phyloP scores from a whole-genome alignment of 768 basidiomycete genomes.

The Ephemerocybe angulata region DNA sequence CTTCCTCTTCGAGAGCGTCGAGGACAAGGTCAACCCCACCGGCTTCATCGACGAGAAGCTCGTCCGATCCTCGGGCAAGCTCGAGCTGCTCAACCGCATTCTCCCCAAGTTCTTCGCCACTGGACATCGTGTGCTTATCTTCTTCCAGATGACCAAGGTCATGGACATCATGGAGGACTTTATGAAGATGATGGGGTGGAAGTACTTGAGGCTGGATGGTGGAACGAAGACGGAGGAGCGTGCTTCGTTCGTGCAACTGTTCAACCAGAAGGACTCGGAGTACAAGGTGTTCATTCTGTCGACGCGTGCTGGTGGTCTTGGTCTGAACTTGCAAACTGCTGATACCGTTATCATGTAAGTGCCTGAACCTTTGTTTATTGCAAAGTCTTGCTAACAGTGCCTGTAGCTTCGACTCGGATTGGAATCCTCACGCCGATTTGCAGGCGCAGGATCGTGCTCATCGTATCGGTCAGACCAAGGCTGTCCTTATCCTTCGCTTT shows the following conservation, averaged over 20 bases:
- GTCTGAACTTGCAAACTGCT: conserved; percentile 92
- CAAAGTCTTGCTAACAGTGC: not conserved
- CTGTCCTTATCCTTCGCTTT: conserved; percentile 93
- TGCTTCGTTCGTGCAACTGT: conserved; percentile 78
- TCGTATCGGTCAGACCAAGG: conserved; percentile 99
- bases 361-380: not conserved
- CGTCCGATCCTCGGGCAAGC: conserved; percentile 85
- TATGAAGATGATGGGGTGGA: conserved; percentile 80
- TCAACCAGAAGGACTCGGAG: conserved; percentile 88
- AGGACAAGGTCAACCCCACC: conserved; percentile 86
- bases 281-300: conserved; percentile 92
- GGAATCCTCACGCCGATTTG: conserved; percentile 98
- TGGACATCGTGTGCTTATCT: conserved; percentile 93
- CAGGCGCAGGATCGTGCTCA: conserved; percentile 99
- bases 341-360: conserved; percentile 94
- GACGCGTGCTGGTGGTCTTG: conserved; percentile 90
- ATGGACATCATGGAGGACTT: conserved; percentile 99
- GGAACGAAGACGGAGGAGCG: conserved; percentile 95
- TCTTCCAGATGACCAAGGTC: conserved; percentile 99
- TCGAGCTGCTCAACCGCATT: conserved; percentile 86
- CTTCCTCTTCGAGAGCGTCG: conserved; percentile 92
- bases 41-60: conserved; percentile 82
- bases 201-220: conserved; percentile 89
- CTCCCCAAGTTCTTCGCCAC: conserved; percentile 94
- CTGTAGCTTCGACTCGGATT: conserved; percentile 74